phyloP scores from a whole-genome alignment of 2,329 filamentous ascomycete species.

The Phyllosticta paracitricarpa region DNA sequence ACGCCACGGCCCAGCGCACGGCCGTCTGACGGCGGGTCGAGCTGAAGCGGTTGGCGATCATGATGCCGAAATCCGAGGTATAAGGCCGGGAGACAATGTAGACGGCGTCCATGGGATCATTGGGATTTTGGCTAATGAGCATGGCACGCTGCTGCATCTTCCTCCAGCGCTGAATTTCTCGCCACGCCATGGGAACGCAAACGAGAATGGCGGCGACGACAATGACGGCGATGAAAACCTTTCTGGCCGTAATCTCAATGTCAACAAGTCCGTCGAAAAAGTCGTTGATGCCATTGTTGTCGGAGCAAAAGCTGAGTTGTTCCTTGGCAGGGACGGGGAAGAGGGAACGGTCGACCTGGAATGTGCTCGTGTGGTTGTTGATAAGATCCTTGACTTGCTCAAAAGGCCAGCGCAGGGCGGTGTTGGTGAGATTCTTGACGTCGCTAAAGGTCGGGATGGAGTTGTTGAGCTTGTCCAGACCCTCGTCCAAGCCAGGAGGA shows the following conservation, averaged over 20 bases:
- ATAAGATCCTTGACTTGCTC: slow-evolving; percentile 66
- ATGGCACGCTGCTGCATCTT: slow-evolving; percentile 59
- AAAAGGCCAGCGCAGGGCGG: slow-evolving; percentile 69
- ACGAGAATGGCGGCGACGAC: slow-evolving; percentile 59
- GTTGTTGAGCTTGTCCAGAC: slow-evolving; percentile 61
- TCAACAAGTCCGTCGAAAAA: slow-evolving; percentile 70
- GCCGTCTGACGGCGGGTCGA: slow-evolving; percentile 58
- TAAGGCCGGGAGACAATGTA: slow-evolving; percentile 79
- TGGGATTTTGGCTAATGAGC: slow-evolving; percentile 54
- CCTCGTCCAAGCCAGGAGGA: slow-evolving; percentile 55
- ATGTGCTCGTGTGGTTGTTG: slow-evolving; percentile 59
- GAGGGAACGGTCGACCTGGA: slow-evolving; percentile 64
- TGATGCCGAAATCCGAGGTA: slow-evolving; percentile 63
- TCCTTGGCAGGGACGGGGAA: slow-evolving; percentile 82
- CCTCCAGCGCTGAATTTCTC: slow-evolving; percentile 70
- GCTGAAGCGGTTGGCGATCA: slow-evolving; percentile 55
- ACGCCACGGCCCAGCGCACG: slow-evolving; percentile 73
- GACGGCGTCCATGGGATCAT: slow-evolving; percentile 77
- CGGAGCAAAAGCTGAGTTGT: slow-evolving; percentile 75
- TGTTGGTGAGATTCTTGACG: slow-evolving; percentile 71
- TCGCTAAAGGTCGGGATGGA: slow-evolving; percentile 75
- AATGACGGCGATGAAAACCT: slow-evolving; percentile 67
- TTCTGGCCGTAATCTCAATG: slow-evolving; percentile 58
- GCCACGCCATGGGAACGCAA: slow-evolving; percentile 69
- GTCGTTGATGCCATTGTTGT: slow-evolving; percentile 67